These are phyloP conservation scores for Brasenia schreberi DNA, from an alignment of 164 flowering plant species.

Conservation along the genomic window DNA sequence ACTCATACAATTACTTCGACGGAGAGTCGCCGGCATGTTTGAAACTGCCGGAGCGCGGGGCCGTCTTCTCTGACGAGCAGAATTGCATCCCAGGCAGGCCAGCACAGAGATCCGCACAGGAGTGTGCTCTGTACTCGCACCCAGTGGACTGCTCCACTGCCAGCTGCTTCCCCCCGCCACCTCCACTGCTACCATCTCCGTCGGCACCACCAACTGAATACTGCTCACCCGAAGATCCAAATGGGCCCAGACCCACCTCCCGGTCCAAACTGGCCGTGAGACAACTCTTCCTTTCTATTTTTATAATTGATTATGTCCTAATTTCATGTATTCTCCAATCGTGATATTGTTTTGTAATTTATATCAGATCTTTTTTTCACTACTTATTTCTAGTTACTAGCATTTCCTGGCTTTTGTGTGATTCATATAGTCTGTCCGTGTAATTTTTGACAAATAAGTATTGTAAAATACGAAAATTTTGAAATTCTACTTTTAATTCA, in stretches of 20 bases:
- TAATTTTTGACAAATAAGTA: no score
- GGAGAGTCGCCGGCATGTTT: constrained; percentile 45
- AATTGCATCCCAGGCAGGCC: constrained; percentile 46
- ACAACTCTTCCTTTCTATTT: neutral
- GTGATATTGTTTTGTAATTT: neutral
- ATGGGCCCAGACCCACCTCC: neutral
- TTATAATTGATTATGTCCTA: neutral
- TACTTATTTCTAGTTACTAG: neutral
- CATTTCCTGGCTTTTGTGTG: neutral
- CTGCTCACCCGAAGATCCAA: neutral
- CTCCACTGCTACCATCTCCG: constrained; percentile 3
- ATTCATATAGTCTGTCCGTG: neutral
- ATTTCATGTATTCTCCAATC: neutral
- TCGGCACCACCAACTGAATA: neutral
- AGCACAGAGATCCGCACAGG: constrained; percentile 28
- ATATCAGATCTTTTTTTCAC: no score
- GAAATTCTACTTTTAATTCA: no score
- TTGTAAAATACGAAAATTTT: no score
- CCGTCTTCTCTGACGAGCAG: constrained; percentile 14
- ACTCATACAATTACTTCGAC: constrained; percentile 55
- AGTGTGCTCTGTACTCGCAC: constrained; percentile 35
- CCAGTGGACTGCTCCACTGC: constrained; percentile 39
- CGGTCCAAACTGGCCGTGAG: neutral
- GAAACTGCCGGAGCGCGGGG: constrained; percentile 3
- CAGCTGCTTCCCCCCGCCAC: neutral